A percentile compares a stretch with the other conserved stretches of the same genome.
phyloP scores from a whole-genome alignment of 208 protist species.

The Angomonas desouzai region DNA sequence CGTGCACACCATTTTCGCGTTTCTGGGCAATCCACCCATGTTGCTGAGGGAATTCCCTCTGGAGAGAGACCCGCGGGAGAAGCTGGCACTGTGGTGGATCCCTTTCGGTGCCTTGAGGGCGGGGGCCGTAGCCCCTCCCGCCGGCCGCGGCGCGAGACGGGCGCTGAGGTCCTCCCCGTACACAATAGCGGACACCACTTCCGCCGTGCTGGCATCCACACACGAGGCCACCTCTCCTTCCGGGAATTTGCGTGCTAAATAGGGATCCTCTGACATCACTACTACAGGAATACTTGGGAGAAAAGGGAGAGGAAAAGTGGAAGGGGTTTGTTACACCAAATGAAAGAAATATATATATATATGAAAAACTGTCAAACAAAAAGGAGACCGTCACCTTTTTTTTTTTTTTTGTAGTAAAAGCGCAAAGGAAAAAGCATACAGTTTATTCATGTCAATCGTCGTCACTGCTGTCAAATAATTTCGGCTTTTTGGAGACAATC shows the following conservation, averaged over 20 bases:
- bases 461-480: slow-evolving; percentile 26
- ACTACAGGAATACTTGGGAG: too few relatives aligned
- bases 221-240: not conserved
- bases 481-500: slow-evolving; percentile 17
- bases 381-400: too few relatives aligned
- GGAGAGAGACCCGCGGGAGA: not conserved
- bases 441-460: slow-evolving; percentile 18
- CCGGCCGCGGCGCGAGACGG: not conserved
- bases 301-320: too few relatives aligned
- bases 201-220: not conserved
- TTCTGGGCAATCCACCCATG: not conserved
- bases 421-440: too few relatives aligned
- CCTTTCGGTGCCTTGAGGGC: not conserved
- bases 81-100: not conserved
- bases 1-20: not conserved
- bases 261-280: slow-evolving; percentile 4
- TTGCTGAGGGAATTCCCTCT: not conserved
- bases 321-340: too few relatives aligned
- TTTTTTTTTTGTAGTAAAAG: too few relatives aligned
- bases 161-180: not conserved
- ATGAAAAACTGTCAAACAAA: too few relatives aligned
- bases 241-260: not conserved
- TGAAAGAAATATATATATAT: not conserved
- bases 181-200: not conserved
- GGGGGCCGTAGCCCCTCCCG: not conserved